A percentile compares a stretch with the other conserved stretches of the same genome.
phyloP scores from a whole-genome alignment of 345 rosid species.

The Isatis tinctoria region DNA sequence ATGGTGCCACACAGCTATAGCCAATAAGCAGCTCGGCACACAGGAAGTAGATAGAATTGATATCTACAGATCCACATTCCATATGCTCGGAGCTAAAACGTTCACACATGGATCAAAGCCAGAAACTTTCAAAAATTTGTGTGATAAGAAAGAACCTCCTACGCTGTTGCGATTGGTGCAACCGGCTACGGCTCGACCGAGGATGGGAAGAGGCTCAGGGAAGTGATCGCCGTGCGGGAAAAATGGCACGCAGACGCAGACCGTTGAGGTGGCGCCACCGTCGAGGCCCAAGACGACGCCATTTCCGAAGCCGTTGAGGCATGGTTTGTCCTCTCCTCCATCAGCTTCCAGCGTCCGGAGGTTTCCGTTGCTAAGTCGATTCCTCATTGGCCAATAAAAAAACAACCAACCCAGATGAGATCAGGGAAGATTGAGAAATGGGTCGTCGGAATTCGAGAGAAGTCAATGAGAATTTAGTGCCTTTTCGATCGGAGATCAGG shows the following conservation, averaged over 20 bases:
- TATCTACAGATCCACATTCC: background rate
- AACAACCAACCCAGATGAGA: conserved; percentile 24
- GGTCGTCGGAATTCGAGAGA: conserved; percentile 9
- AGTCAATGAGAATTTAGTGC: background rate
- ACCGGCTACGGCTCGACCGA: conserved; percentile 32
- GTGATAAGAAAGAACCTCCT: conserved; percentile 19
- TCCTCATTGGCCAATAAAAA: conserved; percentile 1
- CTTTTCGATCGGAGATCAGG: conserved; percentile 9
- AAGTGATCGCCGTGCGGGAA: conserved; percentile 1
- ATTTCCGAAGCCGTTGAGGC: conserved; percentile 17
- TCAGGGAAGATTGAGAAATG: conserved; percentile 12
- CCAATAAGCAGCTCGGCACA: background rate
- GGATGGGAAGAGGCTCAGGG: conserved; percentile 31
- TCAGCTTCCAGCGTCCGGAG: background rate
- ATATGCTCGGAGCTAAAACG: background rate
- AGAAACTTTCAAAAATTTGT: background rate
- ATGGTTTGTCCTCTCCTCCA: background rate
- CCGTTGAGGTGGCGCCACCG: conserved; percentile 41
- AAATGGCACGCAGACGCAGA: conserved; percentile 36
- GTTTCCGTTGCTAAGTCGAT: conserved; percentile 26
- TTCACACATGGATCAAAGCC: background rate
- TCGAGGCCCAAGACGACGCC: conserved; percentile 35
- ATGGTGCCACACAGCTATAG: conserved; percentile 9
- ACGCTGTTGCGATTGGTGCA: conserved; percentile 38
- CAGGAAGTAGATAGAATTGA: background rate